These are phyloP conservation scores for Ligustrum vulgare DNA, from an alignment of 257 asterid genomes.

Conservation along the genomic window DNA sequence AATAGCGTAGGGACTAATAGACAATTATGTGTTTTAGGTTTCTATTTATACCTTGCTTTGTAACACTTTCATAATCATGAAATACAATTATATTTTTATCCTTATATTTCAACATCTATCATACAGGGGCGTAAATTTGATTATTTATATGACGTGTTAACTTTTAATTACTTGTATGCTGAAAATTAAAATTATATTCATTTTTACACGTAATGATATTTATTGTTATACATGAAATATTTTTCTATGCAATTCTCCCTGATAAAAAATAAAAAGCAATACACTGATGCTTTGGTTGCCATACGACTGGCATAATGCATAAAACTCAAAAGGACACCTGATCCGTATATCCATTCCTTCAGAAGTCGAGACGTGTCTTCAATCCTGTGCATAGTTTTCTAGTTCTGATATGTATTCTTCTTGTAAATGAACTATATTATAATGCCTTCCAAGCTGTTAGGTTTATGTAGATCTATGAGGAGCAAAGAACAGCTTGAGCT, in stretches of 20 bases:
- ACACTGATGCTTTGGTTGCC: background rate
- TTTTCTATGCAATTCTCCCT: background rate
- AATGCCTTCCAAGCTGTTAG: background rate
- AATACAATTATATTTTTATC: too few relatives aligned
- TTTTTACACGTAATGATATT: background rate
- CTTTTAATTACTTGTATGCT: background rate
- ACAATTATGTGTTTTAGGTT: too few relatives aligned
- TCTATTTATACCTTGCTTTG: too few relatives aligned
- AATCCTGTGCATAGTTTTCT: background rate
- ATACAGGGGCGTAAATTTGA: too few relatives aligned
- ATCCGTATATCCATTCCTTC: background rate
- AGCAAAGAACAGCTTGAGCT: background rate
- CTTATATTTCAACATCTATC: too few relatives aligned
- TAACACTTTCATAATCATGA: too few relatives aligned
- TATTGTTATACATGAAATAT: background rate
- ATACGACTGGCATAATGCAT: background rate
- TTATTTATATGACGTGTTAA: background rate
- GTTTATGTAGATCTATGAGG: background rate
- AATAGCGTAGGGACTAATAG: too few relatives aligned
- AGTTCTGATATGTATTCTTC: background rate
- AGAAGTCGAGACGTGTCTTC: background rate
- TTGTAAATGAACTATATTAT: background rate
- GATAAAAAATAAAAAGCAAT: background rate
- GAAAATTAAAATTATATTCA: background rate
- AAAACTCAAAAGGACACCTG: conserved; percentile 2